Base-by-base conservation (phyloP, 2,329 filamentous ascomycete species). In the Diaporthe velutina region DNA sequence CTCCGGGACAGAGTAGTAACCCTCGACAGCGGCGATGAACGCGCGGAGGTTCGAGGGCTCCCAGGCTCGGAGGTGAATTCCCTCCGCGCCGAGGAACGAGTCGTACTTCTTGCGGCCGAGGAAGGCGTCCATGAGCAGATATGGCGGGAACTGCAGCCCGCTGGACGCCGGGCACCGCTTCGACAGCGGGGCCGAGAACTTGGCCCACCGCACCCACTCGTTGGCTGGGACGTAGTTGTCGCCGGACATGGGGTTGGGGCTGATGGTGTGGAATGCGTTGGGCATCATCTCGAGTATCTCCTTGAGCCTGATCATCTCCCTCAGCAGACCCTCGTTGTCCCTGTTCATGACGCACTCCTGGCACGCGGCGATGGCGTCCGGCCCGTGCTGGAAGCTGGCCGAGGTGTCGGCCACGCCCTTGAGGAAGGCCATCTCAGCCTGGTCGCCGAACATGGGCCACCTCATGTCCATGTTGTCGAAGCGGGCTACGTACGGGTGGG, bases 81-180 rank as follows among this genome's bases (percentile, higher is more conserved):
- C 88, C 73, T 90, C 88, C 4, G 82, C 82, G 0, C 88, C 88
- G 0, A 90, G 84, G 75, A 90, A 90, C 0, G 87, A 89, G 76
- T 84, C 83, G 77, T 87, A 87, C 75, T 85, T 88, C 76, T 85
- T 87, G 1, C 88, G 84, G 0, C 87, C 88, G 5, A 90, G 82
- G 75, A 90, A 90, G 0, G 88, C 88, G 77, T 90, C 88, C 88
- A 90, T 89, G 5, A 90, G 82, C 0, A 90, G 82, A 71, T 86
- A 90, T 0, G 88, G 87, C 0, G 88, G 87, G 60, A 89, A 89
- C 68, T 89, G 86, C 0, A 90, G 79, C 0, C 88, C 88, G 0
- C 86, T 88, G 0, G 88, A 85, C 1, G 88, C 88, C 0, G 88
- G 88, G 3, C 86, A 87, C 12, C 88, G 80, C 74, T 85, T 87